A percentile compares a stretch with the other conserved stretches of the same genome.
Conservation (phyloP, 1,284 basidiomycete genomes). For the Rhodotorula sp. region DNA sequence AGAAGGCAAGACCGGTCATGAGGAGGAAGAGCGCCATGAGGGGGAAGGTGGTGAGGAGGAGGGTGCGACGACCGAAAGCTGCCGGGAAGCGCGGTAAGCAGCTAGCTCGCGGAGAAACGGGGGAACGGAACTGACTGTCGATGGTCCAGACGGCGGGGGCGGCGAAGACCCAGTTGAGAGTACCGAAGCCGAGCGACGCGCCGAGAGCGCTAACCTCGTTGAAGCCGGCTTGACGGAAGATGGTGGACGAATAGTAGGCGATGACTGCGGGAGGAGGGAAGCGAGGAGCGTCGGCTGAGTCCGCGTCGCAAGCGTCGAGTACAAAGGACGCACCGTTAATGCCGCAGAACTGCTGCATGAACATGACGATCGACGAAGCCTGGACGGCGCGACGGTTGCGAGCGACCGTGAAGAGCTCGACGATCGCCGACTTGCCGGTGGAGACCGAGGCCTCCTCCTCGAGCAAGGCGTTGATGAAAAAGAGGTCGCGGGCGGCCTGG, state of each 20-base stretch:
- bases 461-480: conserved; percentile 64
- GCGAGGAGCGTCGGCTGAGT: background rate
- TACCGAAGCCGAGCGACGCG: conserved; percentile 60
- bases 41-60: conserved; percentile 50
- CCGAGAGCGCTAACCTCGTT: conserved; percentile 54
- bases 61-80: conserved; percentile 45
- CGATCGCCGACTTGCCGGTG: conserved; percentile 50
- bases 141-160: conserved; percentile 38
- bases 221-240: conserved; percentile 63
- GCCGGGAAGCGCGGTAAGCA: background rate
- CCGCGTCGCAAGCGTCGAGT: too few species aligned
- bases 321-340: conserved; percentile 47
- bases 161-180: conserved; percentile 39
- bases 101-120: background rate
- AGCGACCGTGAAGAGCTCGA: conserved; percentile 51
- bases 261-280: conserved; percentile 41
- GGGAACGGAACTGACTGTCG: background rate
- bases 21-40: conserved; percentile 48
- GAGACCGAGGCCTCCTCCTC: conserved; percentile 62
- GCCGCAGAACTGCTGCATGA: conserved; percentile 41
- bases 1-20: conserved; percentile 30
- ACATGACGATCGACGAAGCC: conserved; percentile 65
- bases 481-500: conserved; percentile 68
- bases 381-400: conserved; percentile 70
- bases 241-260: conserved; percentile 56